Base-by-base conservation (phyloP, 2,329 filamentous ascomycete genomes). In the Macrophomina pseudophaseolina region DNA sequence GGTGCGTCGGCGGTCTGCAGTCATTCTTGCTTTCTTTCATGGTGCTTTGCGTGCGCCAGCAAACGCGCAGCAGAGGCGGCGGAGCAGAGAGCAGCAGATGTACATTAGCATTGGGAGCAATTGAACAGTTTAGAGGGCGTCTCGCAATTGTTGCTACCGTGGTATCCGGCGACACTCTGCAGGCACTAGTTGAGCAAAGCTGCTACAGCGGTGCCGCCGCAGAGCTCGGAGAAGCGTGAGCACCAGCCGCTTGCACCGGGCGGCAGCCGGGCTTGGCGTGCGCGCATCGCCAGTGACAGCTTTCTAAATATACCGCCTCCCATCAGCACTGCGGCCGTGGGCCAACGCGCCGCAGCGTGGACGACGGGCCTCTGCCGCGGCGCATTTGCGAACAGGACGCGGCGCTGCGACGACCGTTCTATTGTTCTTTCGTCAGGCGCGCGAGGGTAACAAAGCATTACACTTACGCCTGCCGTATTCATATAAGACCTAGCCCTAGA, bases 21-120 rank as follows among this genome's bases (percentile, higher is more conserved):
- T 48, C 33, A 18, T 35, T 44, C 44, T 62, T 32, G 11, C 44
- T 48, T 48, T 62, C 40, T 38, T 23, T 62, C 35, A 8, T 12
- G 35, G 35, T 38, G 35, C 35, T 38, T 12, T 4, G 11, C 35
- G 23, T 48, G 11, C 42, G 16, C 40, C 28, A 40, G 23, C 38
- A 18, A 33, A 4, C 5, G 54, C 23, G 40, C 54, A 6, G 54
- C 54, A 40, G 54, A 42, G 5, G 53, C 18, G n/a, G 11, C 40
- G 18, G 30, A 18, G 8, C 35, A 12, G 12, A 11, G 28, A 28
- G 32, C 38, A 40, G 52, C 42, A 49, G 30, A 42, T 65, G 63
- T 65, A 65, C 40, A 65, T 56, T 58, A 65, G 53, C 16, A 56
- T 65, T 51, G 30, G 33, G 54, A 56, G 35, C 62, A 64, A 62